Percentiles rank a stretch among this genome's conserved stretches.
phyloP scores from a whole-genome alignment of 2,329 filamentous ascomycete genomes.

The Alternaria ventricosa region DNA sequence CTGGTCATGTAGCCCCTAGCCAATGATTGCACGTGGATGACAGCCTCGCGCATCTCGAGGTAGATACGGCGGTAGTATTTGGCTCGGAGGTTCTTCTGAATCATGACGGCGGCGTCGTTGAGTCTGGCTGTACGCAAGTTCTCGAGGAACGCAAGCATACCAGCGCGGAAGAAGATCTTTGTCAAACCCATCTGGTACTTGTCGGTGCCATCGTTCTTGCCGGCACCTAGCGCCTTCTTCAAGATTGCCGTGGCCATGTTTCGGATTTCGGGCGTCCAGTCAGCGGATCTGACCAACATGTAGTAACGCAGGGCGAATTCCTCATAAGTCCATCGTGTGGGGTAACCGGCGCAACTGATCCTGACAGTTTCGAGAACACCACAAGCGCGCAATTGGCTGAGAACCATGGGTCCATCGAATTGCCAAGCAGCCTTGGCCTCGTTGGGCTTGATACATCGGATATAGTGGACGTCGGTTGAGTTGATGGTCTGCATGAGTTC shows the following conservation, averaged over 20 bases:
- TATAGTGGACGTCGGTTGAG: constrained; percentile 98
- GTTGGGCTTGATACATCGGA: constrained; percentile 98
- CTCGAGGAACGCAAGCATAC: constrained; percentile 97
- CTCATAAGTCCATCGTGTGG: constrained; percentile 97
- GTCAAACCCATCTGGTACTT: constrained; percentile 98
- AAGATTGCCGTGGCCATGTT: constrained; percentile 94
- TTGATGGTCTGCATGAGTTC: constrained; percentile 98
- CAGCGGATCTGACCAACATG: constrained; percentile 88
- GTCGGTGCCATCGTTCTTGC: constrained; percentile 73
- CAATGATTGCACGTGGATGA: constrained; percentile 80
- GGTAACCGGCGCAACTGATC: constrained; percentile 96
- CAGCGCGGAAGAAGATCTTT: constrained; percentile 99
- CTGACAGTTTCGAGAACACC: constrained; percentile 98
- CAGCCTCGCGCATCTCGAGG: constrained; percentile 81
- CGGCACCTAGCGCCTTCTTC: constrained; percentile 75
- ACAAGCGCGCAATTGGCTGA: constrained; percentile 95
- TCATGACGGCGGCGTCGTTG: constrained; percentile 94
- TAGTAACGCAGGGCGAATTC: constrained; percentile 98
- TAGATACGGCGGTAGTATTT: constrained; percentile 96
- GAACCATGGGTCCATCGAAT: constrained; percentile 98
- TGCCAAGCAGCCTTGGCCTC: constrained; percentile 97
- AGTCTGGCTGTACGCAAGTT: constrained; percentile 88
- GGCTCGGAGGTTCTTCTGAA: constrained; percentile 95
- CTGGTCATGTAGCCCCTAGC: constrained; percentile 80
- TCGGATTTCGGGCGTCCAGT: constrained; percentile 93